Conservation (phyloP, 1,139 yeast species). For the Pichia sp. region DNA sequence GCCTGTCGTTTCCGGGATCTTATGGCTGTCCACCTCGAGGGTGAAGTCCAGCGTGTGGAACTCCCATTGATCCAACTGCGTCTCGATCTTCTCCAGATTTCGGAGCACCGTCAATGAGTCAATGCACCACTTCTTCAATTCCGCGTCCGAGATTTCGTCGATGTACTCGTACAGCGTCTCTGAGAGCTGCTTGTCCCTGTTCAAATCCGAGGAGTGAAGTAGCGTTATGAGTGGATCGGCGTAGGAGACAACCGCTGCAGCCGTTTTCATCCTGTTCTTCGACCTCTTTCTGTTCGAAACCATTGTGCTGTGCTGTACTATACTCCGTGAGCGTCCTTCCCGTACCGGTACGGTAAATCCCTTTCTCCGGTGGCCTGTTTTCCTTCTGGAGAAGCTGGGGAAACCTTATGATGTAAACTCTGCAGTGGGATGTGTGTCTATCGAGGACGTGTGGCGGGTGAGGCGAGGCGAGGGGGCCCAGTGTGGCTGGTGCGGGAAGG, state of each 20-base stretch:
- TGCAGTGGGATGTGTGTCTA: neutral
- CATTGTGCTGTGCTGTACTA: neutral
- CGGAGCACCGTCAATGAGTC: conserved; percentile 46
- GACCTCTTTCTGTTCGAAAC: neutral
- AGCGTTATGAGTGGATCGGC: conserved; percentile 48
- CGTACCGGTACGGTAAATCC: too few species aligned
- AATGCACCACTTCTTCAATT: conserved; percentile 49
- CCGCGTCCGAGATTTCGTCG: conserved; percentile 44
- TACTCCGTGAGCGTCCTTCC: neutral
- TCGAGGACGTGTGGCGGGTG: conserved; percentile 5
- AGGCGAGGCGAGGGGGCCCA: neutral
- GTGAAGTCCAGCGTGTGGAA: conserved; percentile 51
- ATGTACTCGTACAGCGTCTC: conserved; percentile 41
- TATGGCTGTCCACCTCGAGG: conserved; percentile 5
- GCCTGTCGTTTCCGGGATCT: conserved; percentile 34
- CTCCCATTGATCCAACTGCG: conserved; percentile 52
- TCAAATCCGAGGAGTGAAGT: conserved; percentile 48
- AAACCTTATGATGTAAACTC: neutral
- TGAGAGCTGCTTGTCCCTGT: conserved; percentile 43
- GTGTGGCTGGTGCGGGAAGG: conserved; percentile 1
- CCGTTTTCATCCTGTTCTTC: conserved; percentile 14
- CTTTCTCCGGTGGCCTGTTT: too few species aligned
- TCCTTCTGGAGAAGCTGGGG: neutral
- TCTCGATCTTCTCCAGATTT: conserved; percentile 47
- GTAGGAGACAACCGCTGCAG: conserved; percentile 26